Base-by-base conservation (phyloP, 1,139 yeast species). In the Suhomyces bribrorum region DNA sequence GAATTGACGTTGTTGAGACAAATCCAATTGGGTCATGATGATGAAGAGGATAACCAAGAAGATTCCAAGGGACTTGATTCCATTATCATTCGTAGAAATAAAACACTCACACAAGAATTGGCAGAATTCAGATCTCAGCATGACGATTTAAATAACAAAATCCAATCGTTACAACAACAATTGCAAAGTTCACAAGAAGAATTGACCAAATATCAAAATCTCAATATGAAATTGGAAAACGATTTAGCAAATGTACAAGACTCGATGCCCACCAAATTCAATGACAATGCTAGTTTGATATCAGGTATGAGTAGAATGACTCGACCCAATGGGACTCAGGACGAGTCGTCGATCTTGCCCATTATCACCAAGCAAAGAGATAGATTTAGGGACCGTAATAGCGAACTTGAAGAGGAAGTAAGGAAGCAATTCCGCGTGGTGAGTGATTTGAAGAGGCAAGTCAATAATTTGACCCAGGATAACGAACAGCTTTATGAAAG, bases 281-380 rank as follows among this genome's bases (percentile, higher is more conserved):
- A 65, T 43, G 95, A 86, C 45, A 77, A 86, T 13, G 78, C 83
- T 67, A 80, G 88, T 55, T 66, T 83, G 69, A 73, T 82, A 26
- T 83, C 90, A 2, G 81, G 83, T 8, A 66, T 75, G 29, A 70
- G 78, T 34, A 69, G 71, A 52, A 73, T 70, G 59, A 64, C 71
- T 51, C 42, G 65, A 32, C 40, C 40, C 45, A 60, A 60, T 3
- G 33, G 40, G 7, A 20, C 22, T 9, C 35, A 54, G 11, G 72
- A 64, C 36, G 66, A 75, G 29, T 57, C 69, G 5, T 75, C 88
- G 0, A 83, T 92, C 29, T 64, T 92, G 32, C 95, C 96, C 0
- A 88, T 92, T 37, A 81, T 92, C 23, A 89, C 97, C 15, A 90
- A 92, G 54, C 98, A 92, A 64, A 79, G 98, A 59, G 97, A 92